phyloP scores from a whole-genome alignment of 495 filamentous ascomycete genomes.

The Neurospora sp. region DNA sequence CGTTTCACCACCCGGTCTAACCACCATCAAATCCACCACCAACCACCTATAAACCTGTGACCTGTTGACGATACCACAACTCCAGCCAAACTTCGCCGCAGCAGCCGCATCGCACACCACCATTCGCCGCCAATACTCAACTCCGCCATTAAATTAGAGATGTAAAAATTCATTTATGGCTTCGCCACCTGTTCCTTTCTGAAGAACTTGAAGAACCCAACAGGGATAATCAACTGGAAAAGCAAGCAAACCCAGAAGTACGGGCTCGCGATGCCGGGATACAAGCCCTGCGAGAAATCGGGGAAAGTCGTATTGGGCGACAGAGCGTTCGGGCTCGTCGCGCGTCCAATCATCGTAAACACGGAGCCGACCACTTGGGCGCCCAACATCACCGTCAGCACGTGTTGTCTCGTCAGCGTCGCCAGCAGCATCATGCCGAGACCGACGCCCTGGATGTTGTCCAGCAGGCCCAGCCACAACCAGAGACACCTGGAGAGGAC shows the following conservation, averaged over 20 bases:
- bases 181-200: slow-evolving; percentile 62
- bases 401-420: slow-evolving; percentile 51
- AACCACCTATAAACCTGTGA: not conserved
- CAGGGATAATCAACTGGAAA: slow-evolving; percentile 52
- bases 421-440: slow-evolving; percentile 56
- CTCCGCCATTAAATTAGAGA: not conserved
- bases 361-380: slow-evolving; percentile 47
- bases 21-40: not conserved
- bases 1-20: not conserved
- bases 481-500: slow-evolving; percentile 46
- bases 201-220: slow-evolving; percentile 61
- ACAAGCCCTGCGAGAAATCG: slow-evolving; percentile 37
- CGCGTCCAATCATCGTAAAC: slow-evolving; percentile 48
- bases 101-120: not conserved
- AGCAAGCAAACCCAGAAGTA: slow-evolving; percentile 59
- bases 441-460: slow-evolving; percentile 51
- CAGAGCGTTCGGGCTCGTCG: slow-evolving; percentile 46
- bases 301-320: slow-evolving; percentile 59
- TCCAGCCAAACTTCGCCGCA: not conserved
- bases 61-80: not conserved
- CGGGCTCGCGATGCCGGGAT: slow-evolving; percentile 40
- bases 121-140: not conserved
- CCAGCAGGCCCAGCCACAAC: slow-evolving; percentile 57
- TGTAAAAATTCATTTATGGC: slow-evolving; percentile 29
- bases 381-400: slow-evolving; percentile 42